A percentile compares a stretch with the other conserved stretches of the same genome.
These are phyloP conservation scores for Obelidium mucronatum DNA, from an alignment of 192 early-diverging fungal species.

Conservation along the genomic window DNA sequence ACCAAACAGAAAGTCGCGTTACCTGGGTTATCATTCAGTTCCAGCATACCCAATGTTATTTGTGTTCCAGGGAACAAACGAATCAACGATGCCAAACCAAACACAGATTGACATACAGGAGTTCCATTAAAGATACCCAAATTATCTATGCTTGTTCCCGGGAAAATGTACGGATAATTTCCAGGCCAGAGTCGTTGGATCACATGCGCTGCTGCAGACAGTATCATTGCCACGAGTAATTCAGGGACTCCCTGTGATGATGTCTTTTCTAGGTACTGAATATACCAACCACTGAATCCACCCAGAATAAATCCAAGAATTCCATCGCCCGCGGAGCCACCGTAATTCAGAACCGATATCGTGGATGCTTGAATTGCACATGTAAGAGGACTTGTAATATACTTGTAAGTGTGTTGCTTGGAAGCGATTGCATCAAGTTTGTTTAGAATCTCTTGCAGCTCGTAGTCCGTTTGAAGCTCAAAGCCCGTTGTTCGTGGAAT, in stretches of 20 bases:
- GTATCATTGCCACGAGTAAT: conserved; percentile 15
- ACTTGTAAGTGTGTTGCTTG: neutral
- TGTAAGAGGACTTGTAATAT: neutral
- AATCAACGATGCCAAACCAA: neutral
- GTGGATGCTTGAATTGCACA: conserved; percentile 13
- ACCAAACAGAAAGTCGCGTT: neutral
- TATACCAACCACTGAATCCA: neutral
- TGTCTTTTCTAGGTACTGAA: neutral
- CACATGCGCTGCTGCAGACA: conserved; percentile 5
- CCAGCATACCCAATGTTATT: conserved; percentile 26
- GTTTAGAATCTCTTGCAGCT: neutral
- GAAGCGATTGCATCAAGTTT: conserved; percentile 20
- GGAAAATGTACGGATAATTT: conserved; percentile 10
- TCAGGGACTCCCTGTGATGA: conserved; percentile 11
- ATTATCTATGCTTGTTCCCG: neutral
- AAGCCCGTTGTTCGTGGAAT: neutral
- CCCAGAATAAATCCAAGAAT: conserved; percentile 12
- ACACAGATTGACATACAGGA: conserved; percentile 11
- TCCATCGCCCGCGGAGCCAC: conserved; percentile 11
- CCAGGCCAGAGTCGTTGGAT: conserved; percentile 24
- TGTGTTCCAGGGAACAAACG: conserved; percentile 15
- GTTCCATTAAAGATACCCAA: neutral
- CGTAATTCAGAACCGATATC: conserved; percentile 14
- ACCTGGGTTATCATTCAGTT: conserved; percentile 24
- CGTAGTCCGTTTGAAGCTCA: neutral